phyloP scores from a whole-genome alignment of 78 protist genomes.

The Ministeria vibrans region DNA sequence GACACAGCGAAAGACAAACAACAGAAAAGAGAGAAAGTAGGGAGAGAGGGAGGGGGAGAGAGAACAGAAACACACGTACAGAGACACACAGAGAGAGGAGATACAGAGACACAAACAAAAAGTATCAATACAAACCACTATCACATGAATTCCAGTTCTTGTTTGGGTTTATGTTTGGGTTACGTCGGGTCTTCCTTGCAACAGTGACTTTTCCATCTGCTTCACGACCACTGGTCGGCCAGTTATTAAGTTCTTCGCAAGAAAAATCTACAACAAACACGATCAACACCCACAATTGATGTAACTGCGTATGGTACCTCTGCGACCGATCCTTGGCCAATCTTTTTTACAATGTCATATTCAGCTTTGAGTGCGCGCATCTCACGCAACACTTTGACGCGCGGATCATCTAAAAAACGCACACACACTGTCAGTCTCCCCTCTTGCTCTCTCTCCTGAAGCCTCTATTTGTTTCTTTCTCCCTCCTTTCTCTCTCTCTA shows the following conservation, averaged over 20 bases:
- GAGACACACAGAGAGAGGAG: not conserved
- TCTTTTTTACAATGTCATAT: conserved; percentile 13
- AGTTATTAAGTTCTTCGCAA: not conserved
- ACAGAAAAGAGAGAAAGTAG: not conserved
- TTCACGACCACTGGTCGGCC: not conserved
- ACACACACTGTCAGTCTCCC: too few relatives aligned
- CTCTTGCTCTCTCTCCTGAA: too few relatives aligned
- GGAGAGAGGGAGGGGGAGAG: not conserved
- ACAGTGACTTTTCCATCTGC: not conserved
- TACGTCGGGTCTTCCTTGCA: not conserved
- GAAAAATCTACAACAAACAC: not conserved
- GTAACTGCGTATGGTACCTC: not conserved
- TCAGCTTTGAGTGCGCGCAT: conserved; percentile 6
- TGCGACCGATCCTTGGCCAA: conserved; percentile 59
- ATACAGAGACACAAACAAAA: too few relatives aligned
- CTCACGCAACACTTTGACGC: not conserved
- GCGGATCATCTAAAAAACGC: not conserved
- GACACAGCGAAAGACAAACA: not conserved
- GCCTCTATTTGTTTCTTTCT: too few relatives aligned
- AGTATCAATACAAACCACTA: too few relatives aligned
- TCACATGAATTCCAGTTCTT: too few relatives aligned
- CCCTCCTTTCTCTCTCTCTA: too few relatives aligned
- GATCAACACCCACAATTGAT: not conserved
- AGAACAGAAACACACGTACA: not conserved
- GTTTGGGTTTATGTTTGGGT: not conserved